These are phyloP conservation scores for Eutreptiella sp. DNA, from an alignment of 208 protist genomes.

Conservation along the genomic window DNA sequence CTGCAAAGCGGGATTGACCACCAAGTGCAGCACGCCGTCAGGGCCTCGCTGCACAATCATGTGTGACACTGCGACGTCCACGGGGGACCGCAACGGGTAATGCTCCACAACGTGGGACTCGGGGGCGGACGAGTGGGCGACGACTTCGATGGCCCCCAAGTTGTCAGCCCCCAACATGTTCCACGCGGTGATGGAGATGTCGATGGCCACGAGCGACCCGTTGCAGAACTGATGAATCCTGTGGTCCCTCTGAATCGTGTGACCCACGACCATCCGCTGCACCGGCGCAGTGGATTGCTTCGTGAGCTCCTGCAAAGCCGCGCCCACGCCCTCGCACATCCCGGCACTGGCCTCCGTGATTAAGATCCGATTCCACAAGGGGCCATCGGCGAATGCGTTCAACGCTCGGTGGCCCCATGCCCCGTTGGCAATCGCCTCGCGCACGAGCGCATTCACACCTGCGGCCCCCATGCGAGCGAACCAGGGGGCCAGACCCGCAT, in stretches of 20 bases:
- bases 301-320: conserved; percentile 38
- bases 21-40: no score
- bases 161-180: no score
- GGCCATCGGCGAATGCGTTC: conserved; percentile 28
- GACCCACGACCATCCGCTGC: conserved; percentile 52
- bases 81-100: no score
- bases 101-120: no score
- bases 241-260: conserved; percentile 39
- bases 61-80: no score
- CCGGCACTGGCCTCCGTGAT: conserved; percentile 15
- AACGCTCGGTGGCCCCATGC: conserved; percentile 22
- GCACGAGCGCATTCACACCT: conserved; percentile 36
- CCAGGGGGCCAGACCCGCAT: conserved; percentile 43
- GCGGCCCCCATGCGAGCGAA: conserved; percentile 36
- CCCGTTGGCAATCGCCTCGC: not conserved
- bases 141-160: no score
- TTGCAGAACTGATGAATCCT: conserved; percentile 25
- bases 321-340: conserved; percentile 41
- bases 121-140: no score
- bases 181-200: conserved; percentile 17
- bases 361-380: conserved; percentile 41
- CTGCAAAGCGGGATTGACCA: no score
- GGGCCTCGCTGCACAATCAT: no score
- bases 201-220: conserved; percentile 28
- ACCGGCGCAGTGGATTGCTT: conserved; percentile 18